Evolutionary conservation across 305 asterid species (phyloP).

Genomic region (Petunia hybrid): DNA sequence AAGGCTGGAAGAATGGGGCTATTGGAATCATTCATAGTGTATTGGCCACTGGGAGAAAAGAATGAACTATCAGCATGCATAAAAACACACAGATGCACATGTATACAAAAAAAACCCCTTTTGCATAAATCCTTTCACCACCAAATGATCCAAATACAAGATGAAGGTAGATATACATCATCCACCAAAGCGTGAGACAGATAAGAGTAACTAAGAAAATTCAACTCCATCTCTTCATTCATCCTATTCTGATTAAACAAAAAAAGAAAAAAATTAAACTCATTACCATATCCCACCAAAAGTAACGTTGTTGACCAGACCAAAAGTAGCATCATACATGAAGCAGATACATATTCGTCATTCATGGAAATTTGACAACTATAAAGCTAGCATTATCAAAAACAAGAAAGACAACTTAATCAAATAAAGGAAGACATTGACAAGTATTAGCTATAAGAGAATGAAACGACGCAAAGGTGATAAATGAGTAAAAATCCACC

Average conservation of each 20-base stretch:
- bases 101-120: background rate
- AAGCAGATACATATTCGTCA: background rate
- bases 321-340: background rate
- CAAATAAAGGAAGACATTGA: constrained; percentile 4
- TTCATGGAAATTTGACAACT: background rate
- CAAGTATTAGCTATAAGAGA: background rate
- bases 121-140: constrained; percentile 12
- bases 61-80: background rate
- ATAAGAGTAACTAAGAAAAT: background rate
- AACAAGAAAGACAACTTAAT: background rate
- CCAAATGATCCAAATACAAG: background rate
- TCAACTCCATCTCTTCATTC: background rate
- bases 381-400: background rate
- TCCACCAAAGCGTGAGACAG: background rate
- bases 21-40: background rate
- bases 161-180: background rate
- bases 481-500: background rate
- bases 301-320: background rate
- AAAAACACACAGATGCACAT: background rate
- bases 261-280: background rate
- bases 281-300: background rate
- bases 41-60: background rate
- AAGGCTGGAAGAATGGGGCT: background rate
- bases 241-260: background rate
- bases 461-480: background rate